A percentile compares a stretch with the other conserved stretches of the same genome.
Evolutionary conservation across 1,139 yeast genomes (phyloP).

Genomic region (Kodamaea alishanica): DNA sequence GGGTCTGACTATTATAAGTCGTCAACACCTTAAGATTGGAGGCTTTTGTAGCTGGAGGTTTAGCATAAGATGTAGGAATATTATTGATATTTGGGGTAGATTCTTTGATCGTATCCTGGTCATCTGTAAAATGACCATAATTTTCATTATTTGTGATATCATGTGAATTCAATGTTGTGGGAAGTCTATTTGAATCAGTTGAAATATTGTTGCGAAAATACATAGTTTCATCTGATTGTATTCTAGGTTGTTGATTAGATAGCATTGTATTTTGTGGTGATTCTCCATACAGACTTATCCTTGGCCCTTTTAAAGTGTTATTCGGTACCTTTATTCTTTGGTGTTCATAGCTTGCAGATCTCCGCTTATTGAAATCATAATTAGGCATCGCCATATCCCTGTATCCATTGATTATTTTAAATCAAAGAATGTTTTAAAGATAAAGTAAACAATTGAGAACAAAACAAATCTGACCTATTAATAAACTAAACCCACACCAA

Average conservation of each 20-base stretch:
- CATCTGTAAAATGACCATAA: background rate
- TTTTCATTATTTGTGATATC: conserved; percentile 4
- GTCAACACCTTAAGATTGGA: conserved; percentile 1
- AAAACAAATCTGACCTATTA: too few relatives aligned
- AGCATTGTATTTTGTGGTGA: conserved; percentile 1
- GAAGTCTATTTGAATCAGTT: conserved; percentile 5
- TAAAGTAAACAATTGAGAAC: too few relatives aligned
- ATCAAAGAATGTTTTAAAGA: too few relatives aligned
- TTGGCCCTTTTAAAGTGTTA: conserved; percentile 8
- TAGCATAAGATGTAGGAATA: too few relatives aligned
- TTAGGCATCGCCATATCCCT: background rate
- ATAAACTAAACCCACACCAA: too few relatives aligned
- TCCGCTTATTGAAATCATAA: conserved; percentile 14
- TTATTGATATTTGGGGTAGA: background rate
- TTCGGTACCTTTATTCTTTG: conserved; percentile 24
- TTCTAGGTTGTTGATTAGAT: conserved; percentile 4
- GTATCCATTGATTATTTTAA: background rate
- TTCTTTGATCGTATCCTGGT: background rate
- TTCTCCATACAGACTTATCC: conserved; percentile 11
- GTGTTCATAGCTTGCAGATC: conserved; percentile 31
- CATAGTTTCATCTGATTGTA: conserved; percentile 15
- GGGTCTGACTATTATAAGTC: conserved; percentile 3
- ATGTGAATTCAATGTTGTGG: conserved; percentile 10
- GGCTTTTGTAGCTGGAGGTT: too few relatives aligned
- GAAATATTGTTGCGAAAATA: conserved; percentile 5